Percentiles rank a stretch among this genome's conserved stretches.
Evolutionary conservation across 2,329 filamentous ascomycete species (phyloP).

Genomic region (Aspergillus viridinutans): DNA sequence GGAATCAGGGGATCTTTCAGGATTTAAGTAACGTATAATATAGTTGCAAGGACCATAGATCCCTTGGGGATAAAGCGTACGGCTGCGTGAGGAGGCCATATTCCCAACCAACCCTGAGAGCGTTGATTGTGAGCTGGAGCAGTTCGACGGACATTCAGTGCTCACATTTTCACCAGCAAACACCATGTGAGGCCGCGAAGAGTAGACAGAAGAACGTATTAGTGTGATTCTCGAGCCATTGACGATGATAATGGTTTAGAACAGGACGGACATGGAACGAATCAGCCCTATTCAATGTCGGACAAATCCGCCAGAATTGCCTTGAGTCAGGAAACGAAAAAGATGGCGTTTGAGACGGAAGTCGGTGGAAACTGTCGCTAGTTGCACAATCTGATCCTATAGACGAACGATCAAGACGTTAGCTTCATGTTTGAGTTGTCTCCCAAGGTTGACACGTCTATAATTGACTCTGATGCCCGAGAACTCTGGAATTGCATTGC

Average conservation of each 20-base stretch:
- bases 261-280: conserved; percentile 31
- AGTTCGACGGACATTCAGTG: background rate
- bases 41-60: conserved; percentile 29
- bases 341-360: too few species aligned
- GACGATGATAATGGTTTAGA: conserved; percentile 29
- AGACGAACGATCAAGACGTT: too few species aligned
- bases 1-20: conserved; percentile 10
- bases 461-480: too few species aligned
- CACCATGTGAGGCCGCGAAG: conserved; percentile 21
- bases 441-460: too few species aligned
- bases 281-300: conserved; percentile 22
- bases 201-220: too few species aligned
- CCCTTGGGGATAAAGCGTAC: conserved; percentile 37
- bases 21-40: conserved; percentile 26
- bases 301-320: background rate
- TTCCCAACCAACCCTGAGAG: conserved; percentile 34
- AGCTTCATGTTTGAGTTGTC: too few species aligned
- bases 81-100: conserved; percentile 30
- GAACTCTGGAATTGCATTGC: too few species aligned
- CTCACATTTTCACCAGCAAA: conserved; percentile 35
- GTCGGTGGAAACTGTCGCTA: too few species aligned
- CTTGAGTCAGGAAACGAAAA: too few species aligned
- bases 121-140: background rate
- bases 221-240: conserved; percentile 28
- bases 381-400: too few species aligned